phyloP scores from a whole-genome alignment of 148 eudicot species.

The Fallopia convolvulus region DNA sequence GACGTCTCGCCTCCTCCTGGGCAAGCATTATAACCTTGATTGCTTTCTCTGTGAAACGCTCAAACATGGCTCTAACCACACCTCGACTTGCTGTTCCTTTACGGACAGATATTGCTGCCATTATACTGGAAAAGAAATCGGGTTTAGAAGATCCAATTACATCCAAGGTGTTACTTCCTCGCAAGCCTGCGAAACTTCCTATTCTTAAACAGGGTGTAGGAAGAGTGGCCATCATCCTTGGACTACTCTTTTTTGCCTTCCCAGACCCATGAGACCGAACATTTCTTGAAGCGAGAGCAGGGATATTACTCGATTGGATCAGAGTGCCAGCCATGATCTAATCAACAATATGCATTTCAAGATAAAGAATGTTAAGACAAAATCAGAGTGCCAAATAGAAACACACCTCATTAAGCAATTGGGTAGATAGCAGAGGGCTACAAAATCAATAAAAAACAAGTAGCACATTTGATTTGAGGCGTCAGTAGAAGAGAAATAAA shows the following conservation, averaged over 20 bases:
- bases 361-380: not conserved
- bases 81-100: conserved; percentile 41
- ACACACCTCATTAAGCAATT: not conserved
- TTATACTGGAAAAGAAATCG: conserved; percentile 7
- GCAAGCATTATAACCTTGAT: conserved; percentile 98
- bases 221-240: conserved; percentile 42
- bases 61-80: conserved; percentile 82
- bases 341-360: not conserved
- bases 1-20: conserved; percentile 89
- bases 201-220: conserved; percentile 37
- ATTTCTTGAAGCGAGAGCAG: conserved; percentile 47
- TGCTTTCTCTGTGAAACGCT: conserved; percentile 93
- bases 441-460: not conserved
- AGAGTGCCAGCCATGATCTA: conserved; percentile 68
- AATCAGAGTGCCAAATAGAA: not conserved
- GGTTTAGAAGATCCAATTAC: conserved; percentile 19
- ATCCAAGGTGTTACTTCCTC: conserved; percentile 63
- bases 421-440: not conserved
- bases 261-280: conserved; percentile 45
- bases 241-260: conserved; percentile 29
- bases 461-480: not conserved
- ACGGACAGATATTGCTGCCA: conserved; percentile 7
- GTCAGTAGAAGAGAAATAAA: not conserved
- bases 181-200: conserved; percentile 57
- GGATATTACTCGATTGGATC: conserved; percentile 60